Base-by-base conservation (phyloP, 2,329 filamentous ascomycete species). In the Talaromyces sp. region DNA sequence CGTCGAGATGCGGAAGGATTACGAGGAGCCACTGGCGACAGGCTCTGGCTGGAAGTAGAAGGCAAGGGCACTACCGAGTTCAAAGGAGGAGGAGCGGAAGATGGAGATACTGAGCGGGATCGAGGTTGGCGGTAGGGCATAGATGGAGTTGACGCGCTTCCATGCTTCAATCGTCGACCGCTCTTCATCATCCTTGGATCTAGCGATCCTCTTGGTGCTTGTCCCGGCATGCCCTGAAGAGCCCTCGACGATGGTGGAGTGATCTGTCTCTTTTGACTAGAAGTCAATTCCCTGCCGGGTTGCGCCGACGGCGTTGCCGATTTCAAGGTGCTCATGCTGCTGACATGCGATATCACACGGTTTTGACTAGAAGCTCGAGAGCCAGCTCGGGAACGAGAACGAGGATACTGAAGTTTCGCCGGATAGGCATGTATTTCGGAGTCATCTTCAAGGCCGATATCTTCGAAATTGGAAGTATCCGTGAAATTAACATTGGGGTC, bases 401-500 rank as follows among this genome's bases (percentile, higher is more conserved):
- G 52, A 43, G 57, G 57, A 33, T 53, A 59, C 17, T 45, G 22
- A 21, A 50, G 36, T 21, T 54, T 50, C 43, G 46, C 46, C 10
- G 53, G 37, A 36, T 56, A 48, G 3, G 53, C 43, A 13, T 41
- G 36, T 5, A 52, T 36, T 51, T 50, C 60, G 22, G 53, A 66
- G 61, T 91, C 86, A 65, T 89, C 87, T 60, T 91, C 88, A 31
- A 97, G 84, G 11, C 89, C 90, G 70, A 97, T 96, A 63, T 97
- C 93, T 72, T 97, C 93, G 67, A 97, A 97, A 71, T 97, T 86
- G 63, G 85, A 86, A 59, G 88, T 83, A 69, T 96, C 89, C 54
- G 85, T 81, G 46, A 89, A 77, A 53, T 85, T 81, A 64, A 81
- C 84, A 67, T 87, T 85, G 25, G 76, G 73, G 65, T 89, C 89